Evolutionary conservation across 2,329 filamentous ascomycete genomes (phyloP).

Genomic region (Cordyceps farinosa): DNA sequence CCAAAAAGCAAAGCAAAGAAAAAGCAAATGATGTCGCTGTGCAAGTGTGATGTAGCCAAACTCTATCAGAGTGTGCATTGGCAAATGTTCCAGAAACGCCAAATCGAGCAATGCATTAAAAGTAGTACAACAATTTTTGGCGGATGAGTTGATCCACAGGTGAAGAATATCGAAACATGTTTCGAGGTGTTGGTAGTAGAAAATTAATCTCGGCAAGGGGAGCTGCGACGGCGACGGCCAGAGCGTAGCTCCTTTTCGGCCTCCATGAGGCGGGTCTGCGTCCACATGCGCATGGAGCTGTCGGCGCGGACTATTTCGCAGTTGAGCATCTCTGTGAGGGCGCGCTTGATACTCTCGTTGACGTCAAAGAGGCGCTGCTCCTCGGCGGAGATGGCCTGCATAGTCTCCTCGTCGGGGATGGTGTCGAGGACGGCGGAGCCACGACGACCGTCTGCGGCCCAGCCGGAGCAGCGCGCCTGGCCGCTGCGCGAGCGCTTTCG

Average conservation of each 20-base stretch:
- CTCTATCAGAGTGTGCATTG: background rate
- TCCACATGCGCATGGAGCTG: slow-evolving; percentile 52
- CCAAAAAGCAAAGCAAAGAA: background rate
- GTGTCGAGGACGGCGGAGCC: slow-evolving; percentile 33
- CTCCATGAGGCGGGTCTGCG: slow-evolving; percentile 57
- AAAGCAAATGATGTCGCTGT: slow-evolving; percentile 11
- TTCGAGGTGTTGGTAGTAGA: background rate
- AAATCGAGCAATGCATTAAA: slow-evolving; percentile 8
- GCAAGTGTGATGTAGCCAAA: background rate
- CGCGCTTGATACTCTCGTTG: slow-evolving; percentile 59
- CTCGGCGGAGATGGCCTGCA: slow-evolving; percentile 48
- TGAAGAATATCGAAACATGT: background rate
- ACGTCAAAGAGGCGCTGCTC: slow-evolving; percentile 53
- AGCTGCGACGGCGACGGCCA: slow-evolving; percentile 47
- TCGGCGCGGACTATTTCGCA: slow-evolving; percentile 53
- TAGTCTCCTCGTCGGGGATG: slow-evolving; percentile 45
- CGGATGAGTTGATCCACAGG: background rate
- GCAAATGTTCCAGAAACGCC: slow-evolving; percentile 12
- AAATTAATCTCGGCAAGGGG: slow-evolving; percentile 24
- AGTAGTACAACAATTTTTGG: slow-evolving; percentile 9
- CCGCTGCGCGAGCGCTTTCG: slow-evolving; percentile 29
- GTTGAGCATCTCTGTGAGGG: slow-evolving; percentile 59
- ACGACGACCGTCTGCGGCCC: slow-evolving; percentile 27
- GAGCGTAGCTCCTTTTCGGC: slow-evolving; percentile 57
- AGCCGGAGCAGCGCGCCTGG: slow-evolving; percentile 33